phyloP scores from a whole-genome alignment of 805 yeast genomes.

The Saturnispora hagleri region DNA sequence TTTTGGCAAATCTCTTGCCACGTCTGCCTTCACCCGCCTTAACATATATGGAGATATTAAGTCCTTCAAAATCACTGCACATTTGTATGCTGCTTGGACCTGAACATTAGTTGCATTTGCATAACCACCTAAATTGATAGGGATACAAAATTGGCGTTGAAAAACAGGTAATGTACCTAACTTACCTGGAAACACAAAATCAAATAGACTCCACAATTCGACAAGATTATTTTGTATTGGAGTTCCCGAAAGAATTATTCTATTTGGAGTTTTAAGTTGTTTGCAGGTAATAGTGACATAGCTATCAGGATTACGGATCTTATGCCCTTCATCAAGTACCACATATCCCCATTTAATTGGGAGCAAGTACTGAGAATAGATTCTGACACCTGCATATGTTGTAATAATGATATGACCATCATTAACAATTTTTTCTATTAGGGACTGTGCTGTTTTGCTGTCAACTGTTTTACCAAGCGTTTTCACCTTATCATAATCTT shows the following conservation, averaged over 20 bases:
- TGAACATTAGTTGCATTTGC: conserved; percentile 95
- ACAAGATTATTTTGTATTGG: conserved; percentile 91
- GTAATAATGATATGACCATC: conserved; percentile 83
- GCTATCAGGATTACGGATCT: conserved; percentile 89
- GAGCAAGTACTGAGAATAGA: conserved; percentile 48
- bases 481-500: conserved; percentile 27
- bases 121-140: conserved; percentile 95
- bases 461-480: conserved; percentile 21
- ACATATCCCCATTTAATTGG: conserved; percentile 81
- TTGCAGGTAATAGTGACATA: conserved; percentile 81
- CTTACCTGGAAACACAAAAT: conserved; percentile 90
- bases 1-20: conserved; percentile 88
- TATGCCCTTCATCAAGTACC: conserved; percentile 93
- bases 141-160: conserved; percentile 83
- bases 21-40: conserved; percentile 84
- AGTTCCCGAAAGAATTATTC: conserved; percentile 88
- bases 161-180: conserved; percentile 93
- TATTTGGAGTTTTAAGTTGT: conserved; percentile 70
- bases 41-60: conserved; percentile 82
- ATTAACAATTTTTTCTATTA: conserved; percentile 48
- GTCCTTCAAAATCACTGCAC: conserved; percentile 86
- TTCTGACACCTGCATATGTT: conserved; percentile 59
- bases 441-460: conserved; percentile 27
- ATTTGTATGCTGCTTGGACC: conserved; percentile 91
- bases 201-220: conserved; percentile 92